Base-by-base conservation (phyloP, 2,329 filamentous ascomycete genomes). In the Mariannaea sp. region DNA sequence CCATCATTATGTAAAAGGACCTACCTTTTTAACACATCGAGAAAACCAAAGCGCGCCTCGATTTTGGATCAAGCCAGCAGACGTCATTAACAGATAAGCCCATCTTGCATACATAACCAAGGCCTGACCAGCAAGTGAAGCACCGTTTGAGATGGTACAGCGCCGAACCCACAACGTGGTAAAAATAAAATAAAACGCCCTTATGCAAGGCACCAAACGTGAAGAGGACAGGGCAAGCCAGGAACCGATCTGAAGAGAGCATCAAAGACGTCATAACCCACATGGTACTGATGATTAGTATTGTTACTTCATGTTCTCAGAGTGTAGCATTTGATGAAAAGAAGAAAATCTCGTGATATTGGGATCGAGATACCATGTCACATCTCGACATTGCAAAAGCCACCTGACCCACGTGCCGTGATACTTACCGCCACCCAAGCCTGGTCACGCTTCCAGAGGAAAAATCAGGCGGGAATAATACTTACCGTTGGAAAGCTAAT, bases 371-470 rank as follows among this genome's bases (percentile, higher is more conserved):
- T 29, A 24, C 19, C 6, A 33, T 40, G 49, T 47, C 55, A 45
- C 64, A 64, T 58, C 56, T 62, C 60, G 61, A 65, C 58, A 60
- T 55, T 56, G 62, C 17, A 40, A 32, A 32, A 50, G 29, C 55
- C 65, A 62, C 57, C 42, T 67, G 65, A 67, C 65, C 54, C 50
- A 58, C 53, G 57, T 57, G 58, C 57, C 56, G 58, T 67, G 65
- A 67, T 62, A 57, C 53, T 43, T 41, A 43, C 46, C 42, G 36
- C 51, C 55, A 54, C 51, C 51, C 27, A 29, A 36, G 36, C 17
- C 43, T 50, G 58, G 64, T 65, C 65, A 66, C 56, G 60, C 42
- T 54, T 53, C 49, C 48, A 30, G 22, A 40, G 50, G 49, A 47
- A 62, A 42, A 52, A 67, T 67, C 65, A 67, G 65, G 60, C 61